Conservation (phyloP, 2,329 filamentous ascomycete species). For the Lithohypha guttulata region DNA sequence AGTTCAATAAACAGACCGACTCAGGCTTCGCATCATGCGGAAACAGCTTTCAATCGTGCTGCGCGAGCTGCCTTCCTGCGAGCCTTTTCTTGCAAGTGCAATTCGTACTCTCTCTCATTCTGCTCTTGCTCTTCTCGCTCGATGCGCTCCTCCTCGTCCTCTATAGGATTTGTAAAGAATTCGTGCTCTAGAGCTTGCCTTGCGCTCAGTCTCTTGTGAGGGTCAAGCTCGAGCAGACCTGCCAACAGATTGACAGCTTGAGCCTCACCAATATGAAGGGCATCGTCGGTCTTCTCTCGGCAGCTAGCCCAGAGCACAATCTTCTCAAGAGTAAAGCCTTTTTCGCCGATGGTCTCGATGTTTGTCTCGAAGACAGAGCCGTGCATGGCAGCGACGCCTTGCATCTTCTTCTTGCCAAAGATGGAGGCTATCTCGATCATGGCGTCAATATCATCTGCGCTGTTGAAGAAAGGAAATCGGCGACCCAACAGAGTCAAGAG, state of each 20-base stretch:
- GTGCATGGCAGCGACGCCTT: constrained; percentile 67
- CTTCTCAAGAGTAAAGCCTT: constrained; percentile 80
- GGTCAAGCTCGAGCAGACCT: constrained; percentile 35
- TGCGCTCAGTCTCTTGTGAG: constrained; percentile 32
- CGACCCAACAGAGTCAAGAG: constrained; percentile 85
- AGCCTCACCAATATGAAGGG: constrained; percentile 36
- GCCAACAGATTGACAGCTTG: constrained; percentile 35
- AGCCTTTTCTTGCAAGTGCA: constrained; percentile 4
- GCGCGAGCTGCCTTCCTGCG: constrained; percentile 1
- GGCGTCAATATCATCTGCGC: constrained; percentile 92
- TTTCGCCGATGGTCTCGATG: constrained; percentile 77
- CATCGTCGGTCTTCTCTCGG: constrained; percentile 48
- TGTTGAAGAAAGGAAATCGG: constrained; percentile 97
- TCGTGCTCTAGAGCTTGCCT: constrained; percentile 35
- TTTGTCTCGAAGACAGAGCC: constrained; percentile 87
- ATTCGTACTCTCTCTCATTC: neutral
- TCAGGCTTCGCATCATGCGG: too few relatives aligned
- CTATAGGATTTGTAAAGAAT: constrained; percentile 32
- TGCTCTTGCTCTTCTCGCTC: constrained; percentile 9
- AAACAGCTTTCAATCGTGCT: too few relatives aligned
- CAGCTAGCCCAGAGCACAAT: constrained; percentile 93
- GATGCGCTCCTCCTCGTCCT: constrained; percentile 22
- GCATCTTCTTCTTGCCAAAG: constrained; percentile 79
- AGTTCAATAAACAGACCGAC: too few relatives aligned
- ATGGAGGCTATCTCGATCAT: constrained; percentile 96